A percentile compares a stretch with the other conserved stretches of the same genome.
These are phyloP conservation scores for Mayamaea pseudoterrestris DNA, from an alignment of 108 stramenopile genomes.

Conservation along the genomic window DNA sequence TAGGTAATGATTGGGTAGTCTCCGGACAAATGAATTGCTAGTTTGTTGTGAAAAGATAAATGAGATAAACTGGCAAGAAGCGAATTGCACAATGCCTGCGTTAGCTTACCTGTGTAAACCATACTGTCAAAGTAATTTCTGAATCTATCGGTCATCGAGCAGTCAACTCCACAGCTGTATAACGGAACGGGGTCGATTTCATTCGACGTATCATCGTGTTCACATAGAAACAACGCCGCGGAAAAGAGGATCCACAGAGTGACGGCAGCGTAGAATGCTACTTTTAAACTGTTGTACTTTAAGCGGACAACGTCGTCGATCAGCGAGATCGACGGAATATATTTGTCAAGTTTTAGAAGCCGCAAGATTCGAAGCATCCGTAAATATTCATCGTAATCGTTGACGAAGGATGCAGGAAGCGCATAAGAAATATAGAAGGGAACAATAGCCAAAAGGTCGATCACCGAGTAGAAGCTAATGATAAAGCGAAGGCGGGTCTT, in stretches of 20 bases:
- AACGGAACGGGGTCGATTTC: slow-evolving; percentile 52
- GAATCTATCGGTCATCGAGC: slow-evolving; percentile 63
- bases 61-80: not conserved
- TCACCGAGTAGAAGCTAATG: slow-evolving; percentile 73
- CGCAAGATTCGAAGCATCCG: slow-evolving; percentile 80
- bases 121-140: slow-evolving; percentile 51
- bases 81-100: slow-evolving; percentile 12
- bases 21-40: no score
- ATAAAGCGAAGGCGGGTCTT: slow-evolving; percentile 44
- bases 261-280: slow-evolving; percentile 58
- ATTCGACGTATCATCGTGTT: slow-evolving; percentile 53
- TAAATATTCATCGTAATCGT: slow-evolving; percentile 78
- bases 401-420: slow-evolving; percentile 47
- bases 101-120: slow-evolving; percentile 51
- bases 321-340: slow-evolving; percentile 72
- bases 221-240: slow-evolving; percentile 64
- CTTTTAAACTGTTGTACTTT: slow-evolving; percentile 46
- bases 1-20: slow-evolving; percentile 67
- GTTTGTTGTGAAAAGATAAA: not conserved
- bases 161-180: slow-evolving; percentile 53
- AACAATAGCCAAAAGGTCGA: slow-evolving; percentile 77
- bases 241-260: slow-evolving; percentile 78
- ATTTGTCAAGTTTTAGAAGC: slow-evolving; percentile 84
- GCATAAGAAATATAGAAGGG: slow-evolving; percentile 68
- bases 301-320: slow-evolving; percentile 83